Conservation (phyloP, 2,329 filamentous ascomycete genomes). For the Neurospora sp. region DNA sequence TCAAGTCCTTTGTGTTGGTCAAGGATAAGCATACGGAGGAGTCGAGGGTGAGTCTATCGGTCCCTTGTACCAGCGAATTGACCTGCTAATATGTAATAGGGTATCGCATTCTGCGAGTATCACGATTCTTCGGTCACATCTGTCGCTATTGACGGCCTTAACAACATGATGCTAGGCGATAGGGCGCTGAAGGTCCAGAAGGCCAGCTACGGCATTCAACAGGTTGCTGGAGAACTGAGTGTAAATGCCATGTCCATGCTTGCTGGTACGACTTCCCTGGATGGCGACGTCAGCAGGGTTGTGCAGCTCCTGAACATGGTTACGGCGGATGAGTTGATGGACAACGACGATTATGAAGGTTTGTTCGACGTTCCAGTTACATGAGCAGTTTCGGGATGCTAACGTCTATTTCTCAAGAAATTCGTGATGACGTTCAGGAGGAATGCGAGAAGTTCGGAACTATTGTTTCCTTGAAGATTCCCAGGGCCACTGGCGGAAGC, state of each 20-base stretch:
- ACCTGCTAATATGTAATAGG: conserved; percentile 42
- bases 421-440: conserved; percentile 84
- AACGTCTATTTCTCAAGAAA: conserved; percentile 54
- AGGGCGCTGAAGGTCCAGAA: conserved; percentile 75
- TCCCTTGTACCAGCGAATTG: background rate
- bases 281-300: conserved; percentile 72
- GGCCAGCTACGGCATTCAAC: conserved; percentile 88
- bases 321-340: conserved; percentile 85
- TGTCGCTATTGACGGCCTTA: conserved; percentile 80
- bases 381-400: background rate
- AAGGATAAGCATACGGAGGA: conserved; percentile 80
- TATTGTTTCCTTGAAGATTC: conserved; percentile 84
- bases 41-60: conserved; percentile 57
- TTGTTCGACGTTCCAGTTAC: conserved; percentile 20
- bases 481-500: conserved; percentile 72
- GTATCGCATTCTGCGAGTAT: conserved; percentile 96
- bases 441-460: conserved; percentile 88
- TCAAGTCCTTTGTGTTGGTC: conserved; percentile 84
- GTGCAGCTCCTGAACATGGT: conserved; percentile 98
- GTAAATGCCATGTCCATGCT: conserved; percentile 98
- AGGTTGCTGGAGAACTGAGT: conserved; percentile 87
- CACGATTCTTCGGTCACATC: conserved; percentile 66
- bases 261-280: conserved; percentile 73
- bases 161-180: conserved; percentile 88
- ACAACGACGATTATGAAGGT: conserved; percentile 94